Evolutionary conservation across 352 stramenopile species (phyloP).

Genomic region (Phytophthora podocarpi): DNA sequence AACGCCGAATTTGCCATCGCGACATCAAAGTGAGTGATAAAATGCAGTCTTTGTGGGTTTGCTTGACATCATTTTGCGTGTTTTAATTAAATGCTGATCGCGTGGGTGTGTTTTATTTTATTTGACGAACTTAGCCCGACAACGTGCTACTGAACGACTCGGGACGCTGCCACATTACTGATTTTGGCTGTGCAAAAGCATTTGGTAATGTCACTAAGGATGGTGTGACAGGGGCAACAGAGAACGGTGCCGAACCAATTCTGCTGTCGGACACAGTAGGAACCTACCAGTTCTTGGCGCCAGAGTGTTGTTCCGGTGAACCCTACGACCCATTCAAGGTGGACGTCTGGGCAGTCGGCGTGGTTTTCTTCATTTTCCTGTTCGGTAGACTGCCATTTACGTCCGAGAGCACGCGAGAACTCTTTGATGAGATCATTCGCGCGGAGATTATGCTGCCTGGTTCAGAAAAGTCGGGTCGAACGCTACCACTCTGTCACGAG

Average conservation of each 20-base stretch:
- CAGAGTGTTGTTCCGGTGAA: slow-evolving; percentile 88
- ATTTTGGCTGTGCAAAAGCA: slow-evolving; percentile 86
- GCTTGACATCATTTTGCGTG: background rate
- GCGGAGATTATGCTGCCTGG: slow-evolving; percentile 46
- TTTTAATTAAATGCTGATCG: slow-evolving; percentile 1
- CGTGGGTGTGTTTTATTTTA: background rate
- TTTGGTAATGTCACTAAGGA: slow-evolving; percentile 6
- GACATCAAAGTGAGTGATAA: slow-evolving; percentile 81
- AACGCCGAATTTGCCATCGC: slow-evolving; percentile 78
- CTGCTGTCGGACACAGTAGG: slow-evolving; percentile 82
- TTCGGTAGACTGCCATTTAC: slow-evolving; percentile 85
- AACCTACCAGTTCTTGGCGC: slow-evolving; percentile 91
- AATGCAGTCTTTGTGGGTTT: background rate
- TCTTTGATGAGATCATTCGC: slow-evolving; percentile 82
- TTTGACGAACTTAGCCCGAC: slow-evolving; percentile 56
- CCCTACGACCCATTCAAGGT: slow-evolving; percentile 83
- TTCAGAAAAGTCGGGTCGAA: slow-evolving; percentile 3
- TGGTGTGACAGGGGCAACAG: background rate
- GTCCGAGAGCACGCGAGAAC: slow-evolving; percentile 65
- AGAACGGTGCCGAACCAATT: slow-evolving; percentile 1
- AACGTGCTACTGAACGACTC: slow-evolving; percentile 88
- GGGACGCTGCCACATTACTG: slow-evolving; percentile 81
- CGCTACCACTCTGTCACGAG: slow-evolving; percentile 29
- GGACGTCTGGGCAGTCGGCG: slow-evolving; percentile 87
- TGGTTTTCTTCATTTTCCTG: slow-evolving; percentile 88